Conservation (phyloP, 2,329 filamentous ascomycete genomes). For the Escovopsis sp. region DNA sequence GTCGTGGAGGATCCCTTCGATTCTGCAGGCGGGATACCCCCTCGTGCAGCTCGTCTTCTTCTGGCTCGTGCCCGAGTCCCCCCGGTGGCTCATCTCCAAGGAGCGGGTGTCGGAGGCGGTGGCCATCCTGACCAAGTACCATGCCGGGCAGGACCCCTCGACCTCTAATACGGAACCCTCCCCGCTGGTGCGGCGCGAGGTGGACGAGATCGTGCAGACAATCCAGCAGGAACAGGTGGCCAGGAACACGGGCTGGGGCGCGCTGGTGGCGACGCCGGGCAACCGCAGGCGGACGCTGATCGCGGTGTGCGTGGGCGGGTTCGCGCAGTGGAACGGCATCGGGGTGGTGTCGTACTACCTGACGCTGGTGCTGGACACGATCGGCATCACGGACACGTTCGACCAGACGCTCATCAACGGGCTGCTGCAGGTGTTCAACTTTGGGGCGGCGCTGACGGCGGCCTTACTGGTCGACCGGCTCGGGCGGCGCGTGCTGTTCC, state of each 20-base stretch:
- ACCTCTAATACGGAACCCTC: slow-evolving; percentile 11
- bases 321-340: slow-evolving; percentile 27
- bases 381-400: slow-evolving; percentile 20
- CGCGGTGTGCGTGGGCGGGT: slow-evolving; percentile 24
- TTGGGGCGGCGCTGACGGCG: slow-evolving; percentile 24
- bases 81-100: slow-evolving; percentile 41
- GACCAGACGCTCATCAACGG: slow-evolving; percentile 27
- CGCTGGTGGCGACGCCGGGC: slow-evolving; percentile 23
- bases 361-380: slow-evolving; percentile 24
- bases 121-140: slow-evolving; percentile 35
- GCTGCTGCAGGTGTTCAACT: slow-evolving; percentile 28
- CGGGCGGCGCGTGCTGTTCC: slow-evolving; percentile 24
- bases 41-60: slow-evolving; percentile 22
- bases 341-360: slow-evolving; percentile 28
- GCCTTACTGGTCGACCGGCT: slow-evolving; percentile 22
- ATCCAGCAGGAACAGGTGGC: slow-evolving; percentile 4
- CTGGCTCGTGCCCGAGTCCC: slow-evolving; percentile 42
- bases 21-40: slow-evolving; percentile 10
- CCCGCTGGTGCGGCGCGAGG: slow-evolving; percentile 2
- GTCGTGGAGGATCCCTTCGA: slow-evolving; percentile 13
- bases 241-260: slow-evolving; percentile 26
- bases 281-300: slow-evolving; percentile 28
- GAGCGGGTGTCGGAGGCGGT: slow-evolving; percentile 35
- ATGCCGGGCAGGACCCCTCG: slow-evolving; percentile 29
- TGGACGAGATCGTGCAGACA: slow-evolving; percentile 3